A percentile compares a stretch with the other conserved stretches of the same genome.
Conservation (phyloP, 345 rosid species). For the Euphorbia pulcherrima region DNA sequence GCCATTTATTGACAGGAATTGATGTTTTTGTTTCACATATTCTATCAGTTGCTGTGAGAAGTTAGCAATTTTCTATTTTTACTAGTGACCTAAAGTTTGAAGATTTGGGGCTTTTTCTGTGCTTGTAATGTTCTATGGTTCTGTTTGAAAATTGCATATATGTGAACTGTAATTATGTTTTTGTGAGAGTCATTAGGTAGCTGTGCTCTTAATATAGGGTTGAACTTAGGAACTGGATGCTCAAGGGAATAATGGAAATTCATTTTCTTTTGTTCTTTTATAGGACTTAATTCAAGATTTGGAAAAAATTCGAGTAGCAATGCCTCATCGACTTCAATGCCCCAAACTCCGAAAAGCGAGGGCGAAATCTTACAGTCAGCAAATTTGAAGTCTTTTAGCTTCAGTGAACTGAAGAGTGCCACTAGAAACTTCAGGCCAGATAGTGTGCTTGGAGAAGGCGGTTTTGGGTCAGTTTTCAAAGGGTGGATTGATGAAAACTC, state of each 20-base stretch:
- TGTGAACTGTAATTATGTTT: neutral
- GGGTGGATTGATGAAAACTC: constrained; percentile 30
- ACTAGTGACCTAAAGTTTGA: neutral
- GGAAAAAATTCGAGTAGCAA: constrained; percentile 32
- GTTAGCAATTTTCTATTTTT: neutral
- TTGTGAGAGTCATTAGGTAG: neutral
- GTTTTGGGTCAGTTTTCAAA: constrained; percentile 27
- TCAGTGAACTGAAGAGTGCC: constrained; percentile 22
- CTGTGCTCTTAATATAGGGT: neutral
- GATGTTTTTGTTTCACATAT: neutral
- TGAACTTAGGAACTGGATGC: neutral
- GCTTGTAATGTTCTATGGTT: neutral
- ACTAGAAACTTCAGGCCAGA: constrained; percentile 30
- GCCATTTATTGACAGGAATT: neutral
- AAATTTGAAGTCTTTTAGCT: constrained; percentile 22
- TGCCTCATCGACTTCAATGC: constrained; percentile 16
- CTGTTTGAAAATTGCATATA: neutral
- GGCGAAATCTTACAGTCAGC: constrained; percentile 29
- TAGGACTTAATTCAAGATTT: constrained; percentile 62
- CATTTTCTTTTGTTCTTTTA: neutral
- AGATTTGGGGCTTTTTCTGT: neutral
- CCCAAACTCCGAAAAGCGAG: constrained; percentile 28
- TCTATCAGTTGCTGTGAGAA: neutral
- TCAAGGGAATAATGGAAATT: neutral
- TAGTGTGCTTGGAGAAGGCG: constrained; percentile 29